Evolutionary conservation across 2,329 filamentous ascomycete species (phyloP), one percentile per base, ranked within the genome.

Genomic region (Aspergillus ibericus): DNA sequence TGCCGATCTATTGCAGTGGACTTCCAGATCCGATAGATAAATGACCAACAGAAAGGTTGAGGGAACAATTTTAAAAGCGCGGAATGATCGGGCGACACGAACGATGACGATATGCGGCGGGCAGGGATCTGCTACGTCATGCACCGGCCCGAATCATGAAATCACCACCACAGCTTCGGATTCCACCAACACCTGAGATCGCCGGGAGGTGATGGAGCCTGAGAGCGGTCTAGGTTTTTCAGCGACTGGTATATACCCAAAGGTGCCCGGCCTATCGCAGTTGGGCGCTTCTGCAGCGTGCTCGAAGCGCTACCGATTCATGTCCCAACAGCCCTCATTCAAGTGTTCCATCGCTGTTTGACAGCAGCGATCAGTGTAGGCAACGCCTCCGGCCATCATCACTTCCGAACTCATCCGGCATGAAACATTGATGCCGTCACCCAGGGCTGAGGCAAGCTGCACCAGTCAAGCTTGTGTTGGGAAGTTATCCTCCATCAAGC

Each of bases 121-220:
- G 59, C 56, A 62, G 56, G 42, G 42, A 16, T 63, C 58, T 50
- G 58, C 69, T 72, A 74, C 71, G 72, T 74, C 72, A 74, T 74
- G 64, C 60, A 65, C 63, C 55, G 59, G 62, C 54, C 54, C 42
- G 53, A 64, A 60, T 66, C 64, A 64, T 68, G 65, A 67, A 65
- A 66, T 67, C 65, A 67, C 63, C 63, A 65, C 59, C 55, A 53
- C 36, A 16, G 32, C 49, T 51, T 51, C 25, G 49, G 34, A 27
- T 51, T 51, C 34, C 20, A 38, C 49, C 49, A 53, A 13, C 20
- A 51, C 49, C 49, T 44, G n/a, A 53, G n/a, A 32, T 20, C 34
- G 15, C 38, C 34, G 5, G 12, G 9, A 9, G 7, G 12, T 20
- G 12, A 51, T 34, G 18, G 48, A 51, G 27, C 20, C 16, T 2